A percentile compares a stretch with the other conserved stretches of the same genome.
phyloP scores from a whole-genome alignment of 2,329 filamentous ascomycete genomes.

The Kalmusia sp. region DNA sequence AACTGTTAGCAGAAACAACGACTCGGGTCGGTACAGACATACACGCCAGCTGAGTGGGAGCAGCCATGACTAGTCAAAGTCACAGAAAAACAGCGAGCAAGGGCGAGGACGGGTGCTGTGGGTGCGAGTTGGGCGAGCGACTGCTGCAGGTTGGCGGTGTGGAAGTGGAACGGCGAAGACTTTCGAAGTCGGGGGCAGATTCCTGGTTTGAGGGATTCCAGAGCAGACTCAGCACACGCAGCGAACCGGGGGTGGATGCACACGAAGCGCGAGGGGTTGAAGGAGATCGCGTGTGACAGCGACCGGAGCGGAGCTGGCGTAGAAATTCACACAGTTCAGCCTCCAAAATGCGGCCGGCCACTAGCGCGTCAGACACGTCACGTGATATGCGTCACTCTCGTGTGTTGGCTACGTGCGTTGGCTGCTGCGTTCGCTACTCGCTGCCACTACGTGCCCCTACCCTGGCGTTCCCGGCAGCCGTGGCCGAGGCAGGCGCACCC shows the following conservation, averaged over 20 bases:
- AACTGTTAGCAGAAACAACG: conserved; percentile 4
- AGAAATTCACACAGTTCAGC: conserved; percentile 13
- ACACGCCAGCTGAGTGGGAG: conserved; percentile 92
- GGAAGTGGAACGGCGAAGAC: conserved; percentile 36
- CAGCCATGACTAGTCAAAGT: conserved; percentile 94
- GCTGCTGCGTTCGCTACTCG: background rate
- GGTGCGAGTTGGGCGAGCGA: conserved; percentile 30
- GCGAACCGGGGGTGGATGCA: conserved; percentile 23
- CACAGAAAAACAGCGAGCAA: conserved; percentile 63
- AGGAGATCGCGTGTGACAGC: conserved; percentile 18
- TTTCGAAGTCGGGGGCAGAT: conserved; percentile 40
- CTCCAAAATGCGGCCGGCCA: background rate
- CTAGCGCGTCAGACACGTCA: background rate
- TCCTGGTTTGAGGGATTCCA: conserved; percentile 27
- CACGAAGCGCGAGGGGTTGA: conserved; percentile 24
- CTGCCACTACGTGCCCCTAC: background rate
- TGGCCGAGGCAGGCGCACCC: background rate
- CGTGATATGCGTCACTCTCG: background rate
- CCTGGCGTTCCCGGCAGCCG: background rate
- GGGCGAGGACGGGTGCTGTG: conserved; percentile 37
- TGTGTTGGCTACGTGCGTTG: background rate
- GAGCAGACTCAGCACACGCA: conserved; percentile 11
- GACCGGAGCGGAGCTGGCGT: conserved; percentile 11
- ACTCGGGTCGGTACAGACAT: conserved; percentile 38
- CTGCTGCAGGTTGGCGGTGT: conserved; percentile 30